A percentile compares a stretch with the other conserved stretches of the same genome.
Conservation (phyloP, 2,329 filamentous ascomycete species). For the Talaromyces rugulosus region DNA sequence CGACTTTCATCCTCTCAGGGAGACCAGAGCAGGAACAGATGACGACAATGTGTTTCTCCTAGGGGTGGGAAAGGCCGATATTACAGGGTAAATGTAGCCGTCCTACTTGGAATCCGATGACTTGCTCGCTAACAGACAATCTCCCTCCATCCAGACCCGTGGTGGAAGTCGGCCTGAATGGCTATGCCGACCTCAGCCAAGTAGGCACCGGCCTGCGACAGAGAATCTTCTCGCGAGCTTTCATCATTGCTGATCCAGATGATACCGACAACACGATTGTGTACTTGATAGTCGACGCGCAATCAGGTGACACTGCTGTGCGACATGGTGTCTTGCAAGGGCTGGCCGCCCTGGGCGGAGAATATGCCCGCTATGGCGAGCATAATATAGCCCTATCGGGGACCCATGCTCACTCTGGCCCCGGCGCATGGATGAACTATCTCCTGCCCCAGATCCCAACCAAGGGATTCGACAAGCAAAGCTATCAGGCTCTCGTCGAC, state of each 20-base stretch:
- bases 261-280: conserved; percentile 69
- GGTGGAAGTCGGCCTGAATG: conserved; percentile 86
- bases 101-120: not conserved
- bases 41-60: conserved; percentile 54
- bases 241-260: conserved; percentile 70
- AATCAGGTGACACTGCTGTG: conserved; percentile 84
- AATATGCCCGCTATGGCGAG: conserved; percentile 70
- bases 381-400: conserved; percentile 86
- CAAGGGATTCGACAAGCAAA: conserved; percentile 79
- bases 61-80: conserved; percentile 67
- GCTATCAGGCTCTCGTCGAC: conserved; percentile 83
- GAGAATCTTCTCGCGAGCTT: conserved; percentile 81
- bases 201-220: conserved; percentile 80
- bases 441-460: conserved; percentile 86
- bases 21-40: not conserved
- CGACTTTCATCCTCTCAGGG: not conserved
- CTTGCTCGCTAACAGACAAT: not conserved
- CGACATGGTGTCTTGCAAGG: conserved; percentile 81
- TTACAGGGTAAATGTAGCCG: conserved; percentile 55
- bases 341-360: conserved; percentile 62
- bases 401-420: conserved; percentile 88
- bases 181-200: conserved; percentile 83
- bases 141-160: conserved; percentile 57
- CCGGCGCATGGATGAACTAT: conserved; percentile 92
- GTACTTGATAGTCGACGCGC: conserved; percentile 82